Conservation (phyloP, 2,329 filamentous ascomycete genomes). For the Eutypella sp. region DNA sequence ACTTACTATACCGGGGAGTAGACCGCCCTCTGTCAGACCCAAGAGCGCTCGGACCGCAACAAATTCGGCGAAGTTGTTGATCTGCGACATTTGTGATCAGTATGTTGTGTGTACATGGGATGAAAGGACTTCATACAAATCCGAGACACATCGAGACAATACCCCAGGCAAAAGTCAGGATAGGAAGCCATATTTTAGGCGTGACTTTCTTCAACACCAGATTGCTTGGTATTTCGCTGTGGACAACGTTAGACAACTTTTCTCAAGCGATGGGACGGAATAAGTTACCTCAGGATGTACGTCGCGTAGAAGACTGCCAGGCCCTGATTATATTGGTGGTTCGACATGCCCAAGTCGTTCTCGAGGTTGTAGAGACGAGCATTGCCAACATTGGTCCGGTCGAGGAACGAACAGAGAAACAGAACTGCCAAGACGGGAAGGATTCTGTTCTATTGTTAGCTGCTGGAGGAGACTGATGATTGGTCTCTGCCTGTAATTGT, state of each 20-base stretch:
- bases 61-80: constrained; percentile 51
- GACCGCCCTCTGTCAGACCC: constrained; percentile 54
- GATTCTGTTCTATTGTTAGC: constrained; percentile 38
- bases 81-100: constrained; percentile 10
- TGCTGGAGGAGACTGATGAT: no score
- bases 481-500: no score
- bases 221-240: constrained; percentile 60
- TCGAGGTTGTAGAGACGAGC: constrained; percentile 62
- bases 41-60: constrained; percentile 56
- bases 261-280: neutral
- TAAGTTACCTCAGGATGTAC: neutral
- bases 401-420: constrained; percentile 60
- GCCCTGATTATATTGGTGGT: constrained; percentile 59
- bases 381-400: constrained; percentile 70
- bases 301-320: constrained; percentile 44
- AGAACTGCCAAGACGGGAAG: constrained; percentile 59
- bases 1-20: constrained; percentile 59
- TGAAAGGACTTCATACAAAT: constrained; percentile 25
- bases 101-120: neutral
- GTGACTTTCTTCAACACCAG: constrained; percentile 57
- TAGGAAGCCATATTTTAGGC: constrained; percentile 55
- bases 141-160: constrained; percentile 53
- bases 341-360: constrained; percentile 50
- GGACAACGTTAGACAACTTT: constrained; percentile 23
- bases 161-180: constrained; percentile 53